Evolutionary conservation across 2,329 filamentous ascomycete genomes (phyloP).

Genomic region (Bipolaris oryzae): DNA sequence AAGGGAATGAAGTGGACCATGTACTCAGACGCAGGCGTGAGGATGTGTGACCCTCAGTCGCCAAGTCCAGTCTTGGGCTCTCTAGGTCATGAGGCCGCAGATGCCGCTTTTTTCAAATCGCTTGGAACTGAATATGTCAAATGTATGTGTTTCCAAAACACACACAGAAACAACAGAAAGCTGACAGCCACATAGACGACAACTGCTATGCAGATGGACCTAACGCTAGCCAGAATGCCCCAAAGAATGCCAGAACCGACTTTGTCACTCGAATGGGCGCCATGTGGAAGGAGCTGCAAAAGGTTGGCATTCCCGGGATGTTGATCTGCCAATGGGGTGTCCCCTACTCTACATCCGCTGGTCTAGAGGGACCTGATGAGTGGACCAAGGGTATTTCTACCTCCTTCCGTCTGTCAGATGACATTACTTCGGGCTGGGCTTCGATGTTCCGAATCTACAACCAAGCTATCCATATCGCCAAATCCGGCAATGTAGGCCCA

Average conservation of each 20-base stretch:
- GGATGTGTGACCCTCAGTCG: slow-evolving; percentile 26
- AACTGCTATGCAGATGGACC: slow-evolving; percentile 28
- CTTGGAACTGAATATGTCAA: slow-evolving; percentile 29
- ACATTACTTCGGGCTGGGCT: slow-evolving; percentile 22
- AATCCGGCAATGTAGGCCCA: slow-evolving; percentile 21
- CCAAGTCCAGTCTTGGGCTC: slow-evolving; percentile 25
- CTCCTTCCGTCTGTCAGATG: slow-evolving; percentile 27
- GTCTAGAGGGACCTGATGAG: slow-evolving; percentile 21
- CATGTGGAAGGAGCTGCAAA: slow-evolving; percentile 29
- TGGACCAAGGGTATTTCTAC: slow-evolving; percentile 29
- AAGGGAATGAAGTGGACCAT: slow-evolving; percentile 34
- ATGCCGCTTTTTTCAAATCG: slow-evolving; percentile 29
- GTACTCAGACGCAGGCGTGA: slow-evolving; percentile 29
- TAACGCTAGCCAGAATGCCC: slow-evolving; percentile 21
- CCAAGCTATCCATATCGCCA: slow-evolving; percentile 27
- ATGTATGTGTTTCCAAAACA: slow-evolving; percentile 11
- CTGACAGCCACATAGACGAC: slow-evolving; percentile 17
- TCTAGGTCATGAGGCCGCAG: slow-evolving; percentile 24
- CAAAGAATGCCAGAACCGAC: slow-evolving; percentile 24
- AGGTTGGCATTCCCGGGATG: slow-evolving; percentile 24
- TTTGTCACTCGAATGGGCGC: slow-evolving; percentile 21
- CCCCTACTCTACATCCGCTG: slow-evolving; percentile 18
- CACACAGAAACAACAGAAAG: background rate
- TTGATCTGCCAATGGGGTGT: slow-evolving; percentile 29
- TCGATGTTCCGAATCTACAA: slow-evolving; percentile 29